A percentile compares a stretch with the other conserved stretches of the same genome.
Conservation (phyloP, 306 rosid genomes). For the Citrullus mucosospermus region DNA sequence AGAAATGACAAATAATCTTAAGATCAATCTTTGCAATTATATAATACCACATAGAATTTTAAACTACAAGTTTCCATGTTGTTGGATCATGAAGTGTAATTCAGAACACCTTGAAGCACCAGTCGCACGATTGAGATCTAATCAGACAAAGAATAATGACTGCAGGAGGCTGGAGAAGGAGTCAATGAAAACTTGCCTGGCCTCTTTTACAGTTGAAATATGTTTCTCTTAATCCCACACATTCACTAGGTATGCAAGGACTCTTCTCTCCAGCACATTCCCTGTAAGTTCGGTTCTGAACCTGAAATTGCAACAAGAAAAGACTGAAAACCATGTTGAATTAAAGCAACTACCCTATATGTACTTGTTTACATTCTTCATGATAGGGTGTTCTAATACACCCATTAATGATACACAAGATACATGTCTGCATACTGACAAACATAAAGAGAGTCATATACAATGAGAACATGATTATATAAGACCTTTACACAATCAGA, state of each 20-base stretch:
- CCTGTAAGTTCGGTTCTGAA: constrained; percentile 50
- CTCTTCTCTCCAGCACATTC: constrained; percentile 84
- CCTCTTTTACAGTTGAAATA: constrained; percentile 98
- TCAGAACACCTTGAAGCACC: not conserved
- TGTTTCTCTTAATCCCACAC: constrained; percentile 90
- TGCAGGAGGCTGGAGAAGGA: not conserved
- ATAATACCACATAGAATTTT: not conserved
- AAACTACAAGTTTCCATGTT: not conserved
- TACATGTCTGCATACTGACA: not conserved
- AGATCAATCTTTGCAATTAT: not conserved
- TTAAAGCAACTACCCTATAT: constrained; percentile 14
- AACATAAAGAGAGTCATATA: not conserved
- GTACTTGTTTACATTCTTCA: not conserved
- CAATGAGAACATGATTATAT: not conserved
- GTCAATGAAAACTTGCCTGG: constrained; percentile 38
- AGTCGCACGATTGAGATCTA: not conserved
- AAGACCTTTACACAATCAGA: constrained; percentile 71
- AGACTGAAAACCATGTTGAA: not conserved
- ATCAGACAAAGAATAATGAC: not conserved
- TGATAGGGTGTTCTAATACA: not conserved
- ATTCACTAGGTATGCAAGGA: constrained; percentile 78
- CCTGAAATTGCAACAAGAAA: constrained; percentile 25
- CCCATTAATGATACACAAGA: not conserved
- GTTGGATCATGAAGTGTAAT: not conserved
- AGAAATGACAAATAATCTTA: not conserved